These are phyloP conservation scores for Darksidea phi DNA, from an alignment of 495 filamentous ascomycete species.

Conservation along the genomic window DNA sequence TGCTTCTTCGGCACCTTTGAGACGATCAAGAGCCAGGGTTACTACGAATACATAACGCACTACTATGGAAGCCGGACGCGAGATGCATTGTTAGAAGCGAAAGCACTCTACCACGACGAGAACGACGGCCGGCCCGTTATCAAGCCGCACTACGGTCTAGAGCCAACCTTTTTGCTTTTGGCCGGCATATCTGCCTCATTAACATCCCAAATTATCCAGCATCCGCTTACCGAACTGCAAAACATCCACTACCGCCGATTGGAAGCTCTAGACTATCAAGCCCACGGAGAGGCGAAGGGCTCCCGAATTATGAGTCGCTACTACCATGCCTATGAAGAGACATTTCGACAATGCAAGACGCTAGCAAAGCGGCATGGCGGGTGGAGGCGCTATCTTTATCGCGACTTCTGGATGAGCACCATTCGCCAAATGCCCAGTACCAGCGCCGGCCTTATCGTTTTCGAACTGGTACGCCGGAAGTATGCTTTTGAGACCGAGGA, in stretches of 20 bases:
- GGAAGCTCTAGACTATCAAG: conserved; percentile 70
- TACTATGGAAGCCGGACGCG: conserved; percentile 64
- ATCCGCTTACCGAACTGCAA: conserved; percentile 74
- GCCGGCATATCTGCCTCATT: conserved; percentile 76
- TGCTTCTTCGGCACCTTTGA: conserved; percentile 87
- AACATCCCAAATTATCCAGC: conserved; percentile 73
- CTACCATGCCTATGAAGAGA: conserved; percentile 72
- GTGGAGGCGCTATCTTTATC: conserved; percentile 71
- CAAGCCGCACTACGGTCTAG: conserved; percentile 79
- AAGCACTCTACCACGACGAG: conserved; percentile 21
- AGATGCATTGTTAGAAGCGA: conserved; percentile 45
- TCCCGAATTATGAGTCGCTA: conserved; percentile 62
- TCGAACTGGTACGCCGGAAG: conserved; percentile 79
- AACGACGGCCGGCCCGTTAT: conserved; percentile 55
- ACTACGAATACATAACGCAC: conserved; percentile 74
- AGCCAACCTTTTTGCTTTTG: conserved; percentile 75
- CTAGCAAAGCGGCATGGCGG: conserved; percentile 63
- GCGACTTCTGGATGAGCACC: conserved; percentile 70
- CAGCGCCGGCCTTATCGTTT: conserved; percentile 83
- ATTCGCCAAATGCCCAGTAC: conserved; percentile 84
- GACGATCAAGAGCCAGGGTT: conserved; percentile 79
- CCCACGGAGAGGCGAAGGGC: conserved; percentile 46
- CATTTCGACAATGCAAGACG: conserved; percentile 64
- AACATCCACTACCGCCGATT: conserved; percentile 74
- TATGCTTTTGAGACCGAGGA: conserved; percentile 69